Evolutionary conservation across 2,329 filamentous ascomycete species (phyloP).

Genomic region (Penicillium sumatraense): DNA sequence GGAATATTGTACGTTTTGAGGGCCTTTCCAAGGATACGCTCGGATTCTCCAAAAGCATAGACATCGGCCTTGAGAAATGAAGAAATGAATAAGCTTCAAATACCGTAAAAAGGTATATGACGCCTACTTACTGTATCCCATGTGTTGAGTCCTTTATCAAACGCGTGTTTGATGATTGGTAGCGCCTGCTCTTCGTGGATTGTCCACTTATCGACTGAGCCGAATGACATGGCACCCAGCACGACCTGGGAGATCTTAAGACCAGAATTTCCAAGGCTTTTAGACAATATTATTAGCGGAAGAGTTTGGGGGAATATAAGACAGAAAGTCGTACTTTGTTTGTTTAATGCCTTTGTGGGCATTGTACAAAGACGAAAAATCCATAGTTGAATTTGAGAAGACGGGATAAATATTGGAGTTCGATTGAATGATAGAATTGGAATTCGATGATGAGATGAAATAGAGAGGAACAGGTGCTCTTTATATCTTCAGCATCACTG

Average conservation of each 20-base stretch:
- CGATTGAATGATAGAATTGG: not conserved
- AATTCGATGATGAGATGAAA: not conserved
- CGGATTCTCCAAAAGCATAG: conserved; percentile 62
- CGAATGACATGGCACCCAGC: not conserved
- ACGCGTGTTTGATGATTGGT: conserved; percentile 32
- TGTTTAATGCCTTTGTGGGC: not conserved
- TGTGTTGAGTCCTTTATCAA: conserved; percentile 33
- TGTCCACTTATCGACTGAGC: conserved; percentile 18
- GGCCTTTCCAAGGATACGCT: conserved; percentile 60
- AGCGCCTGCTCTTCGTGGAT: conserved; percentile 28
- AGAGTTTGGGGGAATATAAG: not conserved
- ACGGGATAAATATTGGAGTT: too few species aligned
- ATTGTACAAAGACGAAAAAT: not conserved
- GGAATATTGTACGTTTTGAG: conserved; percentile 64
- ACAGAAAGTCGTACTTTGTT: not conserved
- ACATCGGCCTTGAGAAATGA: conserved; percentile 61
- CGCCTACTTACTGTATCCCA: conserved; percentile 38
- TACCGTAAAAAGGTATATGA: conserved; percentile 59
- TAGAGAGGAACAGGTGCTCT: too few species aligned
- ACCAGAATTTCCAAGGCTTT: conserved; percentile 4
- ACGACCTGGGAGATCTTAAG: not conserved
- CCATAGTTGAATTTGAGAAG: not conserved
- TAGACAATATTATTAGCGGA: not conserved
- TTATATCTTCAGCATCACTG: not conserved
- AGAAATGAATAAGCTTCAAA: conserved; percentile 60